phyloP scores from a whole-genome alignment of 345 rosid species.

The Microcos paniculata region DNA sequence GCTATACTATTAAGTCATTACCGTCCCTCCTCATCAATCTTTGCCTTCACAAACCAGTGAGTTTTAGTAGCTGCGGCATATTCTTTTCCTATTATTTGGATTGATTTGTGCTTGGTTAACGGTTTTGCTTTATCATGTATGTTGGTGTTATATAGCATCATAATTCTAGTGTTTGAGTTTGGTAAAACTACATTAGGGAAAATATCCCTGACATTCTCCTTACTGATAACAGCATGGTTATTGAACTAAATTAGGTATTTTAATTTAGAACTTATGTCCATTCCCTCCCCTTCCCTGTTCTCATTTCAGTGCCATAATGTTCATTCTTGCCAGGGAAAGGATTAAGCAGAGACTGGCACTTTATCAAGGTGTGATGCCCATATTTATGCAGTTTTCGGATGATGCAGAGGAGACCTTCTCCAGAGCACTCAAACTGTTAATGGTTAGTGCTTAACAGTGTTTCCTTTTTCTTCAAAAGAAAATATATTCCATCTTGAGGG shows the following conservation, averaged over 20 bases:
- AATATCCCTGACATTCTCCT: background rate
- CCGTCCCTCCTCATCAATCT: conserved; percentile 79
- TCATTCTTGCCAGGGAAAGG: conserved; percentile 56
- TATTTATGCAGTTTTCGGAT: conserved; percentile 79
- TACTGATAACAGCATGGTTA: background rate
- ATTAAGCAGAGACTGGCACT: conserved; percentile 87
- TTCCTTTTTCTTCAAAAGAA: background rate
- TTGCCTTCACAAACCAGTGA: conserved; percentile 94
- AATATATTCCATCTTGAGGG: background rate
- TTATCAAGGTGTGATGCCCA: conserved; percentile 89
- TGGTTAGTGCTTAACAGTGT: conserved; percentile 35
- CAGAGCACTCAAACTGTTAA: conserved; percentile 61
- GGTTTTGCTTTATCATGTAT: conserved; percentile 1
- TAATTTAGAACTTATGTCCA: background rate
- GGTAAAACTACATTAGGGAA: background rate
- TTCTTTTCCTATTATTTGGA: background rate
- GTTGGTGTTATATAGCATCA: background rate
- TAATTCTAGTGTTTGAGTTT: background rate
- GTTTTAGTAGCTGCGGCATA: conserved; percentile 23
- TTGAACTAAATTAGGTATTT: background rate
- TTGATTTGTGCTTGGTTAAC: background rate
- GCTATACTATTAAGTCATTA: conserved; percentile 82
- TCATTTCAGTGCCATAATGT: background rate
- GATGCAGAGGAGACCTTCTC: conserved; percentile 91
- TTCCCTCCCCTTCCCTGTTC: background rate